Evolutionary conservation across 1,284 basidiomycete species (phyloP).

Genomic region (Microbotryomycetes sp.): DNA sequence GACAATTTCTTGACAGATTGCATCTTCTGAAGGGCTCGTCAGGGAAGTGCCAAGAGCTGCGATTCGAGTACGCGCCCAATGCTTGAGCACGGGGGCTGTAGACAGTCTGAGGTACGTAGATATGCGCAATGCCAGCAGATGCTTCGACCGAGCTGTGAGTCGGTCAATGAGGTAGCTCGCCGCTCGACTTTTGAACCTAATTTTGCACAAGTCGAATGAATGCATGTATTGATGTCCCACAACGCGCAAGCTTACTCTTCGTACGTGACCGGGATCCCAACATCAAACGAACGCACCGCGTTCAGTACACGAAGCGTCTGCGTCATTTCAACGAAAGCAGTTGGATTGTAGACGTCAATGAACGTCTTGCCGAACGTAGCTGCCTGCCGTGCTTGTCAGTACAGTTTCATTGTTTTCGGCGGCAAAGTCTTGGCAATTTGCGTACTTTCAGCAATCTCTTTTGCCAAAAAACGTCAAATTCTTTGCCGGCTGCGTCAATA

Average conservation of each 20-base stretch:
- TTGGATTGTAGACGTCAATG: conserved; percentile 83
- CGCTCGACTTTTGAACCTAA: conserved; percentile 27
- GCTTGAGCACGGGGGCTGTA: conserved; percentile 79
- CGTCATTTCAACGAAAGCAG: conserved; percentile 83
- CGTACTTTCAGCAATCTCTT: conserved; percentile 70
- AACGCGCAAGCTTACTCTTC: conserved; percentile 64
- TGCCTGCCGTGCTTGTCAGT: conserved; percentile 53
- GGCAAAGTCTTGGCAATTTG: conserved; percentile 17
- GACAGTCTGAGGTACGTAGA: conserved; percentile 74
- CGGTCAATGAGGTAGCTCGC: conserved; percentile 60
- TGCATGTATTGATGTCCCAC: background rate
- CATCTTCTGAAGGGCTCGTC: conserved; percentile 48
- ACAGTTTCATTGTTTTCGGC: background rate
- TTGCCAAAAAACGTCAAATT: conserved; percentile 88
- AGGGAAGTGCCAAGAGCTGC: conserved; percentile 50
- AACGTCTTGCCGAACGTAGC: conserved; percentile 93
- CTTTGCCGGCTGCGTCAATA: conserved; percentile 84
- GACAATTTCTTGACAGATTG: conserved; percentile 72
- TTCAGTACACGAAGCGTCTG: conserved; percentile 92
- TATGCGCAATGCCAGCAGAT: conserved; percentile 86
- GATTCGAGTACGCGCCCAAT: conserved; percentile 95
- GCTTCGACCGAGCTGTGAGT: conserved; percentile 77
- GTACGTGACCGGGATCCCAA: conserved; percentile 89
- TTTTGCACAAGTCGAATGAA: background rate
- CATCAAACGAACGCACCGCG: conserved; percentile 79